These are phyloP conservation scores for Globisporangium mamillatum DNA, from an alignment of 352 stramenopile genomes.

Conservation along the genomic window DNA sequence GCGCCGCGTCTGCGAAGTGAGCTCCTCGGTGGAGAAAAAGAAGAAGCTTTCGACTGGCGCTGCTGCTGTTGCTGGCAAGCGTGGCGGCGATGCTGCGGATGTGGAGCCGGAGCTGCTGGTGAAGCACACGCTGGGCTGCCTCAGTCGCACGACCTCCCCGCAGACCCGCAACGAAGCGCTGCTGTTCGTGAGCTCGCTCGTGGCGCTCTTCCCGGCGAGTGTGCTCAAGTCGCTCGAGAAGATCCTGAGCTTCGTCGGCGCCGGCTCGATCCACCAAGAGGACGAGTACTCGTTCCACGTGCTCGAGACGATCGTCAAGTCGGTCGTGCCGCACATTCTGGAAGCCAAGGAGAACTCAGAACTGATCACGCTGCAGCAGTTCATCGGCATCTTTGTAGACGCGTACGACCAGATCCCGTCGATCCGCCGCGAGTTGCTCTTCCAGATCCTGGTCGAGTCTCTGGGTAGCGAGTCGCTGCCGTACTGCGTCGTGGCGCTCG, in stretches of 20 bases:
- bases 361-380: slow-evolving; percentile 66
- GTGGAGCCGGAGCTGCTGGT: slow-evolving; percentile 71
- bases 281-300: slow-evolving; percentile 88
- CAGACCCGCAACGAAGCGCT: slow-evolving; percentile 82
- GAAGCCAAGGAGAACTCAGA: slow-evolving; percentile 10
- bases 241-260: slow-evolving; percentile 66
- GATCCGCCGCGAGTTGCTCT: slow-evolving; percentile 55
- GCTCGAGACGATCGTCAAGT: slow-evolving; percentile 81
- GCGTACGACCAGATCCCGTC: slow-evolving; percentile 67
- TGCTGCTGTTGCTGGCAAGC: background rate
- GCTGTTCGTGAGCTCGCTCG: slow-evolving; percentile 77
- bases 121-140: slow-evolving; percentile 69
- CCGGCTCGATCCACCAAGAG: slow-evolving; percentile 59
- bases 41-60: slow-evolving; percentile 3
- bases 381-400: slow-evolving; percentile 75
- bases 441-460: slow-evolving; percentile 56
- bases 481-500: slow-evolving; percentile 53
- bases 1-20: slow-evolving; percentile 64
- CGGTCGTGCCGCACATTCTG: slow-evolving; percentile 78
- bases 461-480: slow-evolving; percentile 51
- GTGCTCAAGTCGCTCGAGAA: slow-evolving; percentile 77
- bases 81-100: slow-evolving; percentile 13
- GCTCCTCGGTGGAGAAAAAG: slow-evolving; percentile 4
- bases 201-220: slow-evolving; percentile 68
- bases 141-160: slow-evolving; percentile 59